Evolutionary conservation across 2,329 filamentous ascomycete genomes (phyloP), one percentile per base, ranked within the genome.

Genomic region (Curvularia verruculosa): DNA sequence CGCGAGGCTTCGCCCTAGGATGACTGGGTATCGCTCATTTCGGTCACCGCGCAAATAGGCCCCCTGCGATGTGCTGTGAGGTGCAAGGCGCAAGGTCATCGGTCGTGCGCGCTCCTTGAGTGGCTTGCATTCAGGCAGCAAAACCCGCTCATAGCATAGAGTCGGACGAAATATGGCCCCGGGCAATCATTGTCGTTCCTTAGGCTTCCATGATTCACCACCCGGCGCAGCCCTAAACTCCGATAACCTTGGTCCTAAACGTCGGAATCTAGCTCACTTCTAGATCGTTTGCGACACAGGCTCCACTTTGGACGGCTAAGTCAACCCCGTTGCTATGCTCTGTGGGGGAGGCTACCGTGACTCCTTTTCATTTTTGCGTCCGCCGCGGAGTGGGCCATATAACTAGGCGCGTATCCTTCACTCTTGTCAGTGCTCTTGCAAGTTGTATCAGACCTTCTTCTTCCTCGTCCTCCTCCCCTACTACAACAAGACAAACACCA

Each of bases 61-160:
- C 40, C 23, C 53, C 34, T 41, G 41, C 55, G 55, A 58, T 54
- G 51, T n/a, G 23, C 34, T 52, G 43, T 34, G 10, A 49, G 41
- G 48, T 43, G 48, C 55, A 54, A 28, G 28, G n/a, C 37, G 54
- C 37, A 26, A 44, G 26, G 15, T 29, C 51, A 60, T 60, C 54
- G 55, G 23, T 26, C n/a, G 39, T 24, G 39, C 26, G 21, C 28
- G 23, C 24, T 39, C 40, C 24, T n/a, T 18, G 18, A 6, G 43
- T 40, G 34, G 51, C 51, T 29, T 51, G 24, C 40, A 10, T 39
- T 49, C 45, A 62, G 60, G 60, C 60, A 56, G 52, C 58, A 10
- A 40, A 39, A 6, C 10, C 5, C 6, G 3, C 23, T n/a, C 36
- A 26, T 18, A 31, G 10, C 29, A 31, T 3, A 8, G 5, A 29